Base-by-base conservation (phyloP, 2,329 filamentous ascomycete genomes). In the Beauveria bassiana region DNA sequence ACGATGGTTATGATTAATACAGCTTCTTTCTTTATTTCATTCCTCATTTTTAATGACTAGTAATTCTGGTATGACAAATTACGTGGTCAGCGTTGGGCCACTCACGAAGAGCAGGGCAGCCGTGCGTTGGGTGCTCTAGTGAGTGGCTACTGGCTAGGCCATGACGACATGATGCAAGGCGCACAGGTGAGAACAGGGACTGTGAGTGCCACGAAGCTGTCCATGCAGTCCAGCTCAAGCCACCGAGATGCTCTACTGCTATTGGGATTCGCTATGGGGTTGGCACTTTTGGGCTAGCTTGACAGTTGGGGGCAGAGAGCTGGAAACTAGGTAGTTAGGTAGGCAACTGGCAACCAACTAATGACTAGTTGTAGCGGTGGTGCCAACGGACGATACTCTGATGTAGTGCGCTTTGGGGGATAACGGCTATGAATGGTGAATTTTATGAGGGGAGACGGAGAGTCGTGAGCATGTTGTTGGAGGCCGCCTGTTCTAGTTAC, bases 1-100 rank as follows among this genome's bases (percentile, higher is more conserved):
- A 59, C 20, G 46, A 46, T 59, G 57, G 47, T 40, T 59, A 59
- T 34, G 57, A 59, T 47, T 34, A 52, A 52, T 52, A 59, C 38
- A 38, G 6, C 1, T 43, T 31, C 22, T 45, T 49, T 24, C 12
- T 42, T 59, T 28, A 2, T 18, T 22, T 16, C 10, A 22, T 28
- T 20, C 31, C 3, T 34, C 12, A 5, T 38, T 3, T 24, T 12
- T 8, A 34, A 10, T n/a, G 55, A 28, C 14, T 42, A 18, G 38
- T 26, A 14, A 26, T 59, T 10, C 34, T 14, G 14, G 12, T 12
- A 16, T 40, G 20, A 14, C 5, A 8, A 22, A 34, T 20, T 52
- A 38, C 31, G n/a, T 53, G 50, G 49, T 22, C 8, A 24, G 26
- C 20, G 42, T 47, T 57, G 43, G 54, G 42, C 18, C 22, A 43